phyloP scores from a whole-genome alignment of 345 rosid species.

The Sisymbrium altissimum region DNA sequence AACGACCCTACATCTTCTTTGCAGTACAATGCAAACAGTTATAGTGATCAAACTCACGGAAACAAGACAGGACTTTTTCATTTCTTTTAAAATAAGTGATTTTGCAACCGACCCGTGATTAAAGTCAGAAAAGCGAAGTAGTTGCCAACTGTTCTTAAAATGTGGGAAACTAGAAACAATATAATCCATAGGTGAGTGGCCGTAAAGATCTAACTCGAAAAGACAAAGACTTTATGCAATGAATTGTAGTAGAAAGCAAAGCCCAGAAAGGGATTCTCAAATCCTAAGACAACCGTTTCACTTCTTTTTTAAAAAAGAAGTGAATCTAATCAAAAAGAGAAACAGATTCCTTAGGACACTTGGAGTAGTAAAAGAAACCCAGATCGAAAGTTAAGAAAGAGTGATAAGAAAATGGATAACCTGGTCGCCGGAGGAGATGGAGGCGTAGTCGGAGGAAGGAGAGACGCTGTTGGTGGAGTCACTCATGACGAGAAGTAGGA shows the following conservation, averaged over 20 bases:
- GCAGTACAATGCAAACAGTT: conserved; percentile 13
- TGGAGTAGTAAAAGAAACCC: background rate
- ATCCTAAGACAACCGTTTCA: background rate
- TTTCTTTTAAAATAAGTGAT: background rate
- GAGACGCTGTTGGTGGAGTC: conserved; percentile 63
- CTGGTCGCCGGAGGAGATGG: conserved; percentile 64
- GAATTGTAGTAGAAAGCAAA: background rate
- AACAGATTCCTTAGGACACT: background rate
- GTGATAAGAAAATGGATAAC: conserved; percentile 31
- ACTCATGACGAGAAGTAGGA: conserved; percentile 48
- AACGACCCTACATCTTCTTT: background rate
- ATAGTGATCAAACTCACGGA: conserved; percentile 1
- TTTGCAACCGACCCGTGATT: conserved; percentile 15
- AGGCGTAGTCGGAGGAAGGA: conserved; percentile 54
- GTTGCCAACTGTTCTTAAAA: background rate
- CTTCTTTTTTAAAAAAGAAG: background rate
- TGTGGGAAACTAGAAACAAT: conserved; percentile 5
- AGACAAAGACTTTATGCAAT: conserved; percentile 6
- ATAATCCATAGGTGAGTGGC: background rate
- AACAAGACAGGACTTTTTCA: background rate
- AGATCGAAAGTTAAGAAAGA: background rate
- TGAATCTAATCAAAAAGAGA: background rate
- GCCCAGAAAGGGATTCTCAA: conserved; percentile 13
- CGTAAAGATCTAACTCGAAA: conserved; percentile 7
- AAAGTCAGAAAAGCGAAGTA: background rate